Evolutionary conservation across 441 rosid genomes (phyloP).

Genomic region (Pelargonium cotyledonis): DNA sequence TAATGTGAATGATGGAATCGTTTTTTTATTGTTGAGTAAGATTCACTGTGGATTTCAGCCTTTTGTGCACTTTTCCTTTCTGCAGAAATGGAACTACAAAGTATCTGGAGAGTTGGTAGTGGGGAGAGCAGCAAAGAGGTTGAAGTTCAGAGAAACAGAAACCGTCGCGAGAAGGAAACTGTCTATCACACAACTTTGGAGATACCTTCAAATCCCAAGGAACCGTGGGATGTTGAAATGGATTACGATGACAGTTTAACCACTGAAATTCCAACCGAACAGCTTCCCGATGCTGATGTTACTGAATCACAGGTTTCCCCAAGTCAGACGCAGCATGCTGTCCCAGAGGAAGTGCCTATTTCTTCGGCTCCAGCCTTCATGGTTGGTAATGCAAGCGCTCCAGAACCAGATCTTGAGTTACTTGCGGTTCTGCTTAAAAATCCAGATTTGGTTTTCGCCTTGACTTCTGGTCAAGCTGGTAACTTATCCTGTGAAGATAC

Average conservation of each 20-base stretch:
- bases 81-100: conserved; percentile 63
- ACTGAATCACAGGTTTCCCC: conserved; percentile 33
- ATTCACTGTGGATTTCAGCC: conserved; percentile 21
- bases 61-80: conserved; percentile 26
- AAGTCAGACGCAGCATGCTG: conserved; percentile 21
- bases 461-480: conserved; percentile 74
- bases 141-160: conserved; percentile 75
- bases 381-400: conserved; percentile 23
- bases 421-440: conserved; percentile 87
- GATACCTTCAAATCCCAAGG: conserved; percentile 83
- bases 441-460: conserved; percentile 81
- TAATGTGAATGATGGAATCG: conserved; percentile 1
- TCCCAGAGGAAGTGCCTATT: conserved; percentile 29
- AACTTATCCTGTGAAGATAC: conserved; percentile 62
- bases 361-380: conserved; percentile 33
- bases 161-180: conserved; percentile 80
- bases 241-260: conserved; percentile 90
- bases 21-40: conserved; percentile 14
- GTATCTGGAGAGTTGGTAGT: conserved; percentile 62
- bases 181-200: conserved; percentile 40
- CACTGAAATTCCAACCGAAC: conserved; percentile 75
- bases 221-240: conserved; percentile 96
- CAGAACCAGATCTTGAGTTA: conserved; percentile 89
- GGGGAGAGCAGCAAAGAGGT: conserved; percentile 95
- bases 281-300: conserved; percentile 60